Base-by-base conservation (phyloP, 805 yeast species). In the Metschnikowia anglica region DNA sequence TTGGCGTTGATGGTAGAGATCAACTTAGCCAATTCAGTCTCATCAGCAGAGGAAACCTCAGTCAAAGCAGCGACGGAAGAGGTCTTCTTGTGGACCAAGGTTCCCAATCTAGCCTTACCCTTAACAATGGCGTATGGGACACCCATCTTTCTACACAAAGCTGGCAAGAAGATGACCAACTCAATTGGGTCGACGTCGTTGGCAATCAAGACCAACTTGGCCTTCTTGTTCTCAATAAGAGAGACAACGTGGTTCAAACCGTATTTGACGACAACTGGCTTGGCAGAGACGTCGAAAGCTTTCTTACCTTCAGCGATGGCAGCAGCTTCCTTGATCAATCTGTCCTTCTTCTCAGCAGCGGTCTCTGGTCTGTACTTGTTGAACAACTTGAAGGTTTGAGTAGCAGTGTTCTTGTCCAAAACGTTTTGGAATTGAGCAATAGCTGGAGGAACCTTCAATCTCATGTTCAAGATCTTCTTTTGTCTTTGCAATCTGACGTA, bases 361-460 rank as follows among this genome's bases (percentile, higher is more conserved):
- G 97, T 87, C 82, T 91, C 99, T 69, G 99, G 98, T 79, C 96
- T 85, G 88, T 91, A 91, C 81, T 93, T 91, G 95, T 89, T 89
- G 79, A 91, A 84, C 66, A 91, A 83, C 82, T 90, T 90, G 84
- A 91, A 87, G 62, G 96, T 79, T 77, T 87, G 95, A 63, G 97
- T 78, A 66, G 99, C 98, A 60, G 98, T 86, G 89, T 91, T 91
- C 86, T 90, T 90, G 86, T 91, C 99, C 73, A 91, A 81, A 66
- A 89, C 84, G 77, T 85, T 77, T 68, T 88, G 89, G 84, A 91
- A 91, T 79, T 91, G 99, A 57, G 98, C 82, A 69, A 91, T 83
- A 57, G 98, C 85, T 68, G 99, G 99, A 60, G 99, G 99, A 70
- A 91, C 99, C 85, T 93, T 91, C 70, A 91, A 82, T 85, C 99